phyloP scores from a whole-genome alignment of 2,329 filamentous ascomycete genomes.

The Pseudogymnoascus pannorum region DNA sequence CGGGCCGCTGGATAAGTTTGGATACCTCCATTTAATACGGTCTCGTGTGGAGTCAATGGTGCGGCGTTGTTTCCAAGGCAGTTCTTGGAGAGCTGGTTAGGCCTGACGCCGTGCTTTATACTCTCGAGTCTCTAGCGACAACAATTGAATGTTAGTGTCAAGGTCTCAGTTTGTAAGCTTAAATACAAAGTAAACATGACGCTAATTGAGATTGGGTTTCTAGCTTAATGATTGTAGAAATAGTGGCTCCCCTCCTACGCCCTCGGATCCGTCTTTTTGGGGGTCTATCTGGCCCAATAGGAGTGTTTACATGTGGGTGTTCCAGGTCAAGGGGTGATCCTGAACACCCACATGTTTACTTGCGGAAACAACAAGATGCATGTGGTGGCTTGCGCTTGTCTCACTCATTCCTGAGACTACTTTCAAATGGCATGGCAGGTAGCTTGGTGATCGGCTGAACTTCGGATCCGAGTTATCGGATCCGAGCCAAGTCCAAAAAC shows the following conservation, averaged over 20 bases:
- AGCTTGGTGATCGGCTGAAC: background rate
- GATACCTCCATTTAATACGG: background rate
- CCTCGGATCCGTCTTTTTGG: background rate
- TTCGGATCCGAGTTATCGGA: background rate
- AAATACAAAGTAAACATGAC: background rate
- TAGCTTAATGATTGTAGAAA: background rate
- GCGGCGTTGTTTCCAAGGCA: background rate
- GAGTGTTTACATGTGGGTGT: background rate
- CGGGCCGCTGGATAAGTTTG: constrained; percentile 5
- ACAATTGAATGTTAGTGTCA: background rate
- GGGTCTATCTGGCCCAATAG: background rate
- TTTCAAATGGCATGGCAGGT: background rate
- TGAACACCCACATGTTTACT: background rate
- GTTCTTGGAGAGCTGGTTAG: background rate
- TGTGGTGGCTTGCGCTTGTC: background rate
- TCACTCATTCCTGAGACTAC: background rate
- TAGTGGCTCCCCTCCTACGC: background rate
- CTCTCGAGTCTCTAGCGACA: background rate
- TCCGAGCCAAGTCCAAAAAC: background rate
- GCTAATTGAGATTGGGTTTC: background rate
- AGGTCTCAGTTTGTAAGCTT: background rate
- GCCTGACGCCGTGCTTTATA: background rate
- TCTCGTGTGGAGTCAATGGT: background rate
- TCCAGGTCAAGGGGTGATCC: background rate
- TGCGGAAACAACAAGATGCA: background rate